A percentile compares a stretch with the other conserved stretches of the same genome.
Conservation (phyloP, 2,329 filamentous ascomycete species). For the Penicillium sp. region DNA sequence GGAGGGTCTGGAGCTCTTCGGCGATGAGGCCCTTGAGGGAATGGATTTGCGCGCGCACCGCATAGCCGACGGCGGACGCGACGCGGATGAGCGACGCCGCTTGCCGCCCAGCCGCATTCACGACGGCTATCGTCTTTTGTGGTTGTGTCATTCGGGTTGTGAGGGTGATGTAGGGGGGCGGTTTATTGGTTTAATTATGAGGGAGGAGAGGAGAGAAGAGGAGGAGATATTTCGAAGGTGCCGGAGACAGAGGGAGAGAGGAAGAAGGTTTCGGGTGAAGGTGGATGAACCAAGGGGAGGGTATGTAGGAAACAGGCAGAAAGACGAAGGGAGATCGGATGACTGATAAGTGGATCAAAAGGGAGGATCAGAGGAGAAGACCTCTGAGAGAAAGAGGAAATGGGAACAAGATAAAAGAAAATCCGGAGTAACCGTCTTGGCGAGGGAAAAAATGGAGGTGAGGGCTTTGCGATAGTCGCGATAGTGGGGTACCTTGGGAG, state of each 20-base stretch:
- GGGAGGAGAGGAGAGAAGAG: slow-evolving; percentile 14
- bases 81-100: slow-evolving; percentile 93
- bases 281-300: slow-evolving; percentile 19
- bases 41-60: slow-evolving; percentile 87
- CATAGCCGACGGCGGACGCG: slow-evolving; percentile 89
- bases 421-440: slow-evolving; percentile 32
- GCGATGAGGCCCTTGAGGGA: slow-evolving; percentile 86
- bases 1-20: slow-evolving; percentile 77
- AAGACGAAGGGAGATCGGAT: slow-evolving; percentile 5
- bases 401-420: slow-evolving; percentile 27
- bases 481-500: slow-evolving; percentile 30
- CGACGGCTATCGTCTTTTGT: slow-evolving; percentile 84
- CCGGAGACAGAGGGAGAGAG: not conserved
- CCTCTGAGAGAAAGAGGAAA: not conserved
- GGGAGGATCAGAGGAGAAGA: slow-evolving; percentile 4
- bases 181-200: not conserved
- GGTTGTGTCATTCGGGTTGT: slow-evolving; percentile 45
- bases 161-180: slow-evolving; percentile 1
- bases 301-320: slow-evolving; percentile 9
- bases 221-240: not conserved
- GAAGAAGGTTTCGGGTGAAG: not conserved
- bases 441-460: slow-evolving; percentile 27
- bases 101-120: slow-evolving; percentile 95
- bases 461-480: slow-evolving; percentile 31
- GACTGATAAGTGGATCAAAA: slow-evolving; percentile 14